phyloP scores from a whole-genome alignment of 257 asterid genomes.

The Salvia hispanica region DNA sequence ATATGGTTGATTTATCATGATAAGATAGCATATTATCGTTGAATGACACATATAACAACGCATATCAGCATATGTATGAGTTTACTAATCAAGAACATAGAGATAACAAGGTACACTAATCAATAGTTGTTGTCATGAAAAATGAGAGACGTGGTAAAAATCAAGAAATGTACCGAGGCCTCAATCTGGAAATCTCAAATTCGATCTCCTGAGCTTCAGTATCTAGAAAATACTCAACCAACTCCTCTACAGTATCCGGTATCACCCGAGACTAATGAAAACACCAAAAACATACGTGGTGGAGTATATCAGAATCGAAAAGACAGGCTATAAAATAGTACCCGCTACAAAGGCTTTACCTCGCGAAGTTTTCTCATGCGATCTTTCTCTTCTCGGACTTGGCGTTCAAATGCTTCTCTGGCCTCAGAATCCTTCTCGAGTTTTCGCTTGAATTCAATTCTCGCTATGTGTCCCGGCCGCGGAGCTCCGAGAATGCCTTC shows the following conservation, averaged over 20 bases:
- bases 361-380: slow-evolving; percentile 64
- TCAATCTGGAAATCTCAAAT: slow-evolving; percentile 80
- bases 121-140: neutral
- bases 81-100: neutral
- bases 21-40: neutral
- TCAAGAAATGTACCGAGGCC: slow-evolving; percentile 65
- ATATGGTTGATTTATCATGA: neutral
- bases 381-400: slow-evolving; percentile 70
- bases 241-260: slow-evolving; percentile 57
- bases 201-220: slow-evolving; percentile 94
- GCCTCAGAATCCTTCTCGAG: slow-evolving; percentile 74
- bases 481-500: slow-evolving; percentile 79
- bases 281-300: neutral
- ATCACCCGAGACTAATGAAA: slow-evolving; percentile 62
- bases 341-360: slow-evolving; percentile 31
- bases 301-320: neutral
- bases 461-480: slow-evolving; percentile 63
- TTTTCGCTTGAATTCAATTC: slow-evolving; percentile 63
- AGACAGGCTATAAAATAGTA: neutral
- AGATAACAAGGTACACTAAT: neutral
- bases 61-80: neutral
- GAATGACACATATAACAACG: neutral
- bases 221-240: slow-evolving; percentile 88
- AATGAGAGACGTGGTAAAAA: neutral
- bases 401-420: slow-evolving; percentile 73